These are phyloP conservation scores for Blastobotrys raffinosifermentans DNA, from an alignment of 1,139 yeast genomes.

Conservation along the genomic window DNA sequence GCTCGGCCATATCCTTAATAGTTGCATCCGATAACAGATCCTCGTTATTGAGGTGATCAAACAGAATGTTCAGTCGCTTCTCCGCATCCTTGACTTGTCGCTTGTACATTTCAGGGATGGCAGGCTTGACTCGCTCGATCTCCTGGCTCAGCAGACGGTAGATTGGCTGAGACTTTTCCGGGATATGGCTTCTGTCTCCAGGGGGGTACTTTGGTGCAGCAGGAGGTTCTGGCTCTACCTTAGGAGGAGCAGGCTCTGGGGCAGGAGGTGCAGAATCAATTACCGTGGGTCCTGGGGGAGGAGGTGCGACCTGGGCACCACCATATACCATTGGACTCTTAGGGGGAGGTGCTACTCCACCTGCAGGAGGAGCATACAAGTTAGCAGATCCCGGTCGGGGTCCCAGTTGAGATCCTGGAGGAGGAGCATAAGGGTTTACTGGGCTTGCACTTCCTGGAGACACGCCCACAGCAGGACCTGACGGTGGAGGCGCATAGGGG, in stretches of 20 bases:
- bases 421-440: conserved; percentile 14
- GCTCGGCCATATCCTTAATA: conserved; percentile 45
- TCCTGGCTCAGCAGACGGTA: conserved; percentile 49
- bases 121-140: conserved; percentile 60
- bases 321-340: conserved; percentile 5
- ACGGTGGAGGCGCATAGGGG: conserved; percentile 38
- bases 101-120: conserved; percentile 65
- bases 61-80: conserved; percentile 69
- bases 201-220: conserved; percentile 48
- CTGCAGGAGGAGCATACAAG: conserved; percentile 7
- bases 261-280: conserved; percentile 15
- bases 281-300: conserved; percentile 17
- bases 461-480: conserved; percentile 13
- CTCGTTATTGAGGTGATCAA: conserved; percentile 72
- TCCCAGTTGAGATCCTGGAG: conserved; percentile 18
- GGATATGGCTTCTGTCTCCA: conserved; percentile 69
- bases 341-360: conserved; percentile 8
- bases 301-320: conserved; percentile 12
- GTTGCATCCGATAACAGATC: conserved; percentile 59
- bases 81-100: conserved; percentile 79
- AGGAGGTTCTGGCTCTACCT: conserved; percentile 24
- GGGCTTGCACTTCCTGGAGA: conserved; percentile 12
- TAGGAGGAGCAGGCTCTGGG: conserved; percentile 21
- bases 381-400: conserved; percentile 10
- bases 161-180: conserved; percentile 54